These are phyloP conservation scores for Starmerella vaccinii DNA, from an alignment of 805 yeast species.

Conservation along the genomic window DNA sequence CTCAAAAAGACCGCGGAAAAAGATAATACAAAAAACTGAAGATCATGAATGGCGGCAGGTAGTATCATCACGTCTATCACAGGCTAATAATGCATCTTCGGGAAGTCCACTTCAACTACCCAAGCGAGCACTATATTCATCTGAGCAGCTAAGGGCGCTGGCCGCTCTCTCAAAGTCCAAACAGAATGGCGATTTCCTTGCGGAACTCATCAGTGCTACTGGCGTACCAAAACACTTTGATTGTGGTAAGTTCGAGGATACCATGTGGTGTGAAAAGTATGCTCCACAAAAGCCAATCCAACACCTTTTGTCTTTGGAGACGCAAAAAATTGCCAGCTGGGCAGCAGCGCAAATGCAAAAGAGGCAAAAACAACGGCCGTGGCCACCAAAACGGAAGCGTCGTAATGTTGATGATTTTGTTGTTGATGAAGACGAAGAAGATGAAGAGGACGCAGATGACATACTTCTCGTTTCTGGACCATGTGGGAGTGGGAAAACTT, in stretches of 20 bases:
- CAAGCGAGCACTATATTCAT: background rate
- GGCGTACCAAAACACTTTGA: conserved; percentile 23
- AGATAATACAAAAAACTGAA: background rate
- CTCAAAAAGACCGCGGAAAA: background rate
- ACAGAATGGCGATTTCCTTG: background rate
- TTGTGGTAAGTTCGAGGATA: conserved; percentile 24
- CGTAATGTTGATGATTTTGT: conserved; percentile 26
- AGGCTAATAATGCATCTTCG: too few species aligned
- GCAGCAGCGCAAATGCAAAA: conserved; percentile 7
- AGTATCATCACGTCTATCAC: background rate
- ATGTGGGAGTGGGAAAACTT: conserved; percentile 67
- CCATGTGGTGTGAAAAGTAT: conserved; percentile 27
- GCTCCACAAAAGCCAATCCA: conserved; percentile 18
- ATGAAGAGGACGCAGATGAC: conserved; percentile 20
- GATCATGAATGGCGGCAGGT: background rate
- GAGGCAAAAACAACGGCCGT: conserved; percentile 4
- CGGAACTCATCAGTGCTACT: background rate
- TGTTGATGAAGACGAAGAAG: conserved; percentile 27
- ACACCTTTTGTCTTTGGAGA: conserved; percentile 5
- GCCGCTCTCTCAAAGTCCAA: background rate
- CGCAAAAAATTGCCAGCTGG: conserved; percentile 14
- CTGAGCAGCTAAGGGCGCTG: background rate
- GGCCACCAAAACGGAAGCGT: conserved; percentile 3
- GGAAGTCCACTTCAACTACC: background rate
- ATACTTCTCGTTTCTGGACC: conserved; percentile 52